Evolutionary conservation across 164 flowering plant species (phyloP), one percentile per base, ranked within the genome.

Genomic region (Euptelea pleiosperma): DNA sequence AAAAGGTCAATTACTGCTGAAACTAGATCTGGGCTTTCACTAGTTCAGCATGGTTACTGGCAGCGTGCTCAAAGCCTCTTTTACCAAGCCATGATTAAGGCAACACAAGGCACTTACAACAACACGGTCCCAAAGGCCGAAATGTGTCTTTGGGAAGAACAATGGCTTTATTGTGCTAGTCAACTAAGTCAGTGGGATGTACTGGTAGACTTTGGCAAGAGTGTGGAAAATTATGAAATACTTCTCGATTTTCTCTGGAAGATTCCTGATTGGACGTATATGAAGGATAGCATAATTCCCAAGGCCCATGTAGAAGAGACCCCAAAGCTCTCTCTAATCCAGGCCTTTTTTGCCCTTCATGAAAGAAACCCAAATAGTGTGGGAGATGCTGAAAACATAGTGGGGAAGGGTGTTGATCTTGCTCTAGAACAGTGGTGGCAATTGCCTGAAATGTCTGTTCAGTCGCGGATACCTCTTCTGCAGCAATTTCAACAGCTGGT

Each of bases 81-180:
- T 69, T 89, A 84, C 66, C 96, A 89, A 68, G 96, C 96, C 43
- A 89, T 94, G 96, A 79, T 87, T 50, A 94, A 91, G 81, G 96
- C 99, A 58, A 94, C 96, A n/a, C 96, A 94, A 68, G 99, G 98
- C 33, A 94, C 99, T 26, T 94, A 91, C 66, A 94, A 84, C 68
- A 91, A 89, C 70, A 82, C 86, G 4, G 96, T 94, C 12, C 97
- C 99, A 14, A 94, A 94, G 73, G 96, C 99, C 61, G 99, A 94
- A 80, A 94, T 94, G 99, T 94, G 97, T 72, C 93, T 89, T 41
- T 94, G 99, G 98, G 99, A 94, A 70, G 99, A 94, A 64, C 98
- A 91, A 53, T 94, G 99, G 99, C 79, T 91, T 33, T 31, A 31
- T 7, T 31, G 34, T 31, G 34, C 34, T 31, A 31, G 34, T 31